phyloP scores from a whole-genome alignment of 2,329 filamentous ascomycete genomes.

The Parafenestella ontariensis region DNA sequence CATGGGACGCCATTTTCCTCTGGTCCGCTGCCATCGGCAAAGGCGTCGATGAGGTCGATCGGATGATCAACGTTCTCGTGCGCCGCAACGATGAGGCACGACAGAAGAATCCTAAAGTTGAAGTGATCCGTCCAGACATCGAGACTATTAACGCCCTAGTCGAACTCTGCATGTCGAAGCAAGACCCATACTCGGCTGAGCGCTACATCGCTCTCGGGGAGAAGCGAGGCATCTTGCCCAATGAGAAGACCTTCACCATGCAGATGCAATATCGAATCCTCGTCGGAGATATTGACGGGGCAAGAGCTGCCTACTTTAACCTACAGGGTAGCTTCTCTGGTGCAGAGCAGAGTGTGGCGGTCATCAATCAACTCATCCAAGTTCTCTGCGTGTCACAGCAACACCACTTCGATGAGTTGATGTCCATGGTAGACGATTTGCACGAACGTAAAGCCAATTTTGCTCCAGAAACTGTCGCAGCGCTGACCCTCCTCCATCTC shows the following conservation, averaged over 20 bases:
- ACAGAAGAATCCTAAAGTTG: conserved; percentile 30
- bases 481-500: conserved; percentile 76
- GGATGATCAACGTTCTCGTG: conserved; percentile 75
- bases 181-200: conserved; percentile 75
- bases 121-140: conserved; percentile 64
- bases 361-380: conserved; percentile 75
- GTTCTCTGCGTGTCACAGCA: conserved; percentile 68
- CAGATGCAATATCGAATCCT: conserved; percentile 79
- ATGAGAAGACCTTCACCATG: conserved; percentile 74
- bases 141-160: conserved; percentile 80
- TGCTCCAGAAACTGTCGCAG: conserved; percentile 75
- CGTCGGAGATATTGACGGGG: conserved; percentile 74
- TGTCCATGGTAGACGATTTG: conserved; percentile 74
- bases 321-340: conserved; percentile 65
- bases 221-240: conserved; percentile 69
- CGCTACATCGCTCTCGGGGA: conserved; percentile 72
- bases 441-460: conserved; percentile 73
- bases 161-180: conserved; percentile 71
- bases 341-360: conserved; percentile 65
- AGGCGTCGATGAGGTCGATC: conserved; percentile 73
- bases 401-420: conserved; percentile 73
- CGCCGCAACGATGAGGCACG: conserved; percentile 56
- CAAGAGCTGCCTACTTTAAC: conserved; percentile 69
- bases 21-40: conserved; percentile 78
- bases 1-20: conserved; percentile 76